A percentile compares a stretch with the other conserved stretches of the same genome.
Conservation (phyloP, 805 yeast species). For the Ascoidea asiatica region DNA sequence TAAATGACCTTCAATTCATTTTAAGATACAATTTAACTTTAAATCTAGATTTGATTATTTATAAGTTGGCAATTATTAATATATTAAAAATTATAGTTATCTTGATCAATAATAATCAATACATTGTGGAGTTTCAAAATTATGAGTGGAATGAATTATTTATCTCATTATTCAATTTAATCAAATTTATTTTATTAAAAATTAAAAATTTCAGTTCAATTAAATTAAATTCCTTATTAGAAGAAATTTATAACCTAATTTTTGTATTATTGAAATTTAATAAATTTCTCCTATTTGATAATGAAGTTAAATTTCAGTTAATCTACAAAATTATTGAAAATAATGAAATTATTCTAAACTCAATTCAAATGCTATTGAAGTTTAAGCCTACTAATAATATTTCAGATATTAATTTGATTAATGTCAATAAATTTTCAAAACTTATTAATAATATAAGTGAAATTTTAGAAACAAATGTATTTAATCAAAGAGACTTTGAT, state of each 20-base stretch:
- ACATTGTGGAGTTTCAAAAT: constrained; percentile 5
- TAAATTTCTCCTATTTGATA: constrained; percentile 4
- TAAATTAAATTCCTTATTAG: constrained; percentile 13
- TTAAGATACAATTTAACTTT: constrained; percentile 25
- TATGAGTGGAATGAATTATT: constrained; percentile 25
- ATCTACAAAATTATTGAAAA: constrained; percentile 9
- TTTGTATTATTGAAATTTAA: constrained; percentile 13
- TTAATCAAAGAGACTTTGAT: neutral
- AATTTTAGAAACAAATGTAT: constrained; percentile 1
- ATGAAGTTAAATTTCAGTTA: constrained; percentile 7
- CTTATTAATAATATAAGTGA: constrained; percentile 4
- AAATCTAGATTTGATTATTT: constrained; percentile 20
- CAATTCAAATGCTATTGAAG: constrained; percentile 2
- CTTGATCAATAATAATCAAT: constrained; percentile 10
- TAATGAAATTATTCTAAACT: constrained; percentile 1
- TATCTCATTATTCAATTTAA: constrained; percentile 18
- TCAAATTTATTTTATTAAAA: constrained; percentile 19
- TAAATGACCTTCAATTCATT: constrained; percentile 20
- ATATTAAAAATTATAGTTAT: constrained; percentile 16
- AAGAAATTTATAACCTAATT: constrained; percentile 17
- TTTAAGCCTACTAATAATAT: neutral
- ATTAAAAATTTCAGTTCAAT: constrained; percentile 6
- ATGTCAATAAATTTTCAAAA: constrained; percentile 3
- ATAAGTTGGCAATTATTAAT: constrained; percentile 17
- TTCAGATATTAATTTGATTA: constrained; percentile 1